Conservation (phyloP, 1,284 basidiomycete species). For the Naganishia liquefaciens region DNA sequence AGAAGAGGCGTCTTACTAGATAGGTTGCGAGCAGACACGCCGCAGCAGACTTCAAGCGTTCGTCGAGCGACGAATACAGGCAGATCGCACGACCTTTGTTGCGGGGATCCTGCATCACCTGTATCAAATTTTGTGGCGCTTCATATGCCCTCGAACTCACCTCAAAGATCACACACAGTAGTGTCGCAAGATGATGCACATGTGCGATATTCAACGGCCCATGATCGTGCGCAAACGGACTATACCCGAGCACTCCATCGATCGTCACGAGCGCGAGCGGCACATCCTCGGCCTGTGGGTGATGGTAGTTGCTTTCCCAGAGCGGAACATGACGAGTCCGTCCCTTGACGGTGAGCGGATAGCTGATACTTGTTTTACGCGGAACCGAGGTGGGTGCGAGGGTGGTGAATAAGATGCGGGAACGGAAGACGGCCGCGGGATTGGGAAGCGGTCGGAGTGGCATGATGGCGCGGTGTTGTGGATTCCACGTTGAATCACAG, state of each 20-base stretch:
- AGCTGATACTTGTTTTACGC: slow-evolving; percentile 34
- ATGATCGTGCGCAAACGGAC: slow-evolving; percentile 92
- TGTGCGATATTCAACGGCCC: slow-evolving; percentile 90
- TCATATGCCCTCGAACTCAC: slow-evolving; percentile 57
- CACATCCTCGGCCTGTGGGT: slow-evolving; percentile 15
- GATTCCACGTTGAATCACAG: neutral
- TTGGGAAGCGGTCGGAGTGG: slow-evolving; percentile 39
- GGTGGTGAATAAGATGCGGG: slow-evolving; percentile 49
- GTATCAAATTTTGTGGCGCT: no score
- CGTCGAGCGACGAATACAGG: slow-evolving; percentile 83
- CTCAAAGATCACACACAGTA: slow-evolving; percentile 71
- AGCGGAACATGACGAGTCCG: neutral
- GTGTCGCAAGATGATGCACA: slow-evolving; percentile 89
- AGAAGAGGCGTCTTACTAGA: slow-evolving; percentile 60
- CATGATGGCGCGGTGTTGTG: slow-evolving; percentile 7
- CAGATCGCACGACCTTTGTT: slow-evolving; percentile 61
- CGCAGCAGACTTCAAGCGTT: slow-evolving; percentile 87
- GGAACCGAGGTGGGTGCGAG: slow-evolving; percentile 39
- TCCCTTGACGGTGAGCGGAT: slow-evolving; percentile 40
- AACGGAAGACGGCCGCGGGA: slow-evolving; percentile 43
- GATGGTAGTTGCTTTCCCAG: neutral
- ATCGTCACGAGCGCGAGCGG: slow-evolving; percentile 63
- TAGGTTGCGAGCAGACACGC: slow-evolving; percentile 89
- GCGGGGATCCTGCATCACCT: slow-evolving; percentile 63
- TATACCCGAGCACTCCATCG: slow-evolving; percentile 88